Base-by-base conservation (phyloP, 371 early-diverging fungal genomes). In the Rhizopus stolonifer region DNA sequence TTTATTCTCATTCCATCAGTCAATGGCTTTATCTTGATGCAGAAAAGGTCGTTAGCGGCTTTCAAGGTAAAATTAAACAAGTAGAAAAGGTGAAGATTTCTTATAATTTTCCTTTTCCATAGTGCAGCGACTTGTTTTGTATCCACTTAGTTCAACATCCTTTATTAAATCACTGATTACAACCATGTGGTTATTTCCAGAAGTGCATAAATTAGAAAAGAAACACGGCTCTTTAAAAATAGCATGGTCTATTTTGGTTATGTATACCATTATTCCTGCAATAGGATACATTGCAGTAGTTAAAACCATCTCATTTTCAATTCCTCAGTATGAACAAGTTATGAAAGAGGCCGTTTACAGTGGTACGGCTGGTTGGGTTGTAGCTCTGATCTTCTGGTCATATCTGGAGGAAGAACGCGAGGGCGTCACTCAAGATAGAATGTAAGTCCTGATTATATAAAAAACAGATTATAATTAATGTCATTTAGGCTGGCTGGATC, bases 361-460 rank as follows among this genome's bases (percentile, higher is more conserved):
- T 10, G 68, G 68, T 15, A 46, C 60, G 48, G 25, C 58, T 18
- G 68, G 57, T 6, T 64, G 60, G 60, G 64, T 53, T 0, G 64
- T 67, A 1, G 68, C 52, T 3, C 33, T 67, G 38, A 50, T 64
- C 2, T 53, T 64, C 15, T 56, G 63, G 54, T 49, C 56, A 0
- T 52, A 63, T n/a, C 25, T 67, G 14, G 33, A 52, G 11, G 58
- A 54, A 14, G 53, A 65, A 14, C 26, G 22, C 1, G 36, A 47
- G 8, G 52, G 49, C 3, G 49, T 38, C 4, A 31, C 33, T 21
- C 57, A 52, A 9, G 53, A 65, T 26, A 52, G 61, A 56, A 60
- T 56, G 65, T 65, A 56, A 44, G 45, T 9, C 14, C 14, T n/a
- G 24, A 2, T 26, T 17, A 7, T 22, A 19, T 6, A n/a, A 14